Evolutionary conservation across 352 stramenopile species (phyloP).

Genomic region (Globisporangium cederbergense): DNA sequence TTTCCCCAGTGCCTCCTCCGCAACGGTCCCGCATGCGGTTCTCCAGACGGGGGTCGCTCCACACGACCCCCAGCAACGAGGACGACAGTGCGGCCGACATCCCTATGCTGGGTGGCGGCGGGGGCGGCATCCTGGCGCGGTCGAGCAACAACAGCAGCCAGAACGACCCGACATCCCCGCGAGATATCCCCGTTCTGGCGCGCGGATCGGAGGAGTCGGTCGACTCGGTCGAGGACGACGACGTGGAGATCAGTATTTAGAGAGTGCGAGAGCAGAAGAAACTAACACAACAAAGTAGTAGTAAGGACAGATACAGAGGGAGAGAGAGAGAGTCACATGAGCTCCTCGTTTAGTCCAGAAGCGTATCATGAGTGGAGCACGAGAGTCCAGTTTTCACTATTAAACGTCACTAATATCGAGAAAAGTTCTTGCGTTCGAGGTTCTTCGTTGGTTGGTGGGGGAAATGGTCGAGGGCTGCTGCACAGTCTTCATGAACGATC

Average conservation of each 20-base stretch:
- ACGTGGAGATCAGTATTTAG: slow-evolving; percentile 23
- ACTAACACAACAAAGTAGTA: not conserved
- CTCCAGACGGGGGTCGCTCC: slow-evolving; percentile 2
- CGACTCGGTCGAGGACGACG: slow-evolving; percentile 20
- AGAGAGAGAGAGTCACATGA: not conserved
- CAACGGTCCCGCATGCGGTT: slow-evolving; percentile 7
- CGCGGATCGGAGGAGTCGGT: slow-evolving; percentile 18
- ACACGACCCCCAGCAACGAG: not conserved
- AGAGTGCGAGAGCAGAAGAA: not conserved
- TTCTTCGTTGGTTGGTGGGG: not conserved
- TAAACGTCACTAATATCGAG: slow-evolving; percentile 10
- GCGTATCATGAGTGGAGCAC: not conserved
- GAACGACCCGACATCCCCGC: slow-evolving; percentile 3
- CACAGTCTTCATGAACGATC: not conserved
- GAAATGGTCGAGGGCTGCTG: slow-evolving; percentile 2
- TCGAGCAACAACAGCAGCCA: not conserved
- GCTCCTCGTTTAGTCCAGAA: not conserved
- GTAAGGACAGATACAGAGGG: not conserved
- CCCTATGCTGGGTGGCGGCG: slow-evolving; percentile 12
- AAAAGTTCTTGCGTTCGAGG: slow-evolving; percentile 1
- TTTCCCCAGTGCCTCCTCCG: not conserved
- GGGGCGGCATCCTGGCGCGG: not conserved
- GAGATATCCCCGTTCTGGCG: slow-evolving; percentile 21
- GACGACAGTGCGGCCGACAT: slow-evolving; percentile 13
- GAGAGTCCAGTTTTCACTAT: slow-evolving; percentile 9